These are phyloP conservation scores for Coffea eugenioides DNA, from an alignment of 257 asterid genomes.

Conservation along the genomic window DNA sequence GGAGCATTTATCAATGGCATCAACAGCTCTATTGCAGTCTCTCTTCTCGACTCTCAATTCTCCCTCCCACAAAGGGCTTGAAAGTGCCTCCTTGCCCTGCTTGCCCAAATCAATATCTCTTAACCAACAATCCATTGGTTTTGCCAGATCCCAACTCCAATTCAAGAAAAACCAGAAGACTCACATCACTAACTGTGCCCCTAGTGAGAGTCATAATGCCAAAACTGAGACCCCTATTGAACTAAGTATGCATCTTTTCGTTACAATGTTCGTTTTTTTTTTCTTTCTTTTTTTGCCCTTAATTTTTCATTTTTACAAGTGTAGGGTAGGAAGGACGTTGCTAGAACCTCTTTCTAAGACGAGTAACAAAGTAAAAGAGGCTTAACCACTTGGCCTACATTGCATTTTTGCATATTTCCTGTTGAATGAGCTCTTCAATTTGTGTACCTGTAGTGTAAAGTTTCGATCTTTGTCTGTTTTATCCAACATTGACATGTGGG, in stretches of 20 bases:
- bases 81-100: constrained; percentile 27
- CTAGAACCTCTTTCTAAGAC: no score
- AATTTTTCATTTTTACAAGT: no score
- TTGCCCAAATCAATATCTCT: constrained; percentile 28
- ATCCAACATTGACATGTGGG: background rate
- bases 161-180: constrained; percentile 32
- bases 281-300: no score
- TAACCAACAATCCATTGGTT: constrained; percentile 24
- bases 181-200: constrained; percentile 34
- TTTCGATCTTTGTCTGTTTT: constrained; percentile 13
- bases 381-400: background rate
- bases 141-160: constrained; percentile 44
- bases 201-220: constrained; percentile 37
- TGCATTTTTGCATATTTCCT: background rate
- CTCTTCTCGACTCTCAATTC: constrained; percentile 40
- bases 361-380: no score
- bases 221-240: constrained; percentile 66
- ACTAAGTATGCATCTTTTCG: constrained; percentile 52
- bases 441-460: background rate
- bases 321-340: no score
- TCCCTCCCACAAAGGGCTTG: constrained; percentile 21
- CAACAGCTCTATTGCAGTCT: constrained; percentile 56
- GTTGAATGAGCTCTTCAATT: background rate
- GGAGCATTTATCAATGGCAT: constrained; percentile 51
- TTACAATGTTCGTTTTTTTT: background rate